Conservation (phyloP, 2,329 filamentous ascomycete species). For the Neurospora sp. region DNA sequence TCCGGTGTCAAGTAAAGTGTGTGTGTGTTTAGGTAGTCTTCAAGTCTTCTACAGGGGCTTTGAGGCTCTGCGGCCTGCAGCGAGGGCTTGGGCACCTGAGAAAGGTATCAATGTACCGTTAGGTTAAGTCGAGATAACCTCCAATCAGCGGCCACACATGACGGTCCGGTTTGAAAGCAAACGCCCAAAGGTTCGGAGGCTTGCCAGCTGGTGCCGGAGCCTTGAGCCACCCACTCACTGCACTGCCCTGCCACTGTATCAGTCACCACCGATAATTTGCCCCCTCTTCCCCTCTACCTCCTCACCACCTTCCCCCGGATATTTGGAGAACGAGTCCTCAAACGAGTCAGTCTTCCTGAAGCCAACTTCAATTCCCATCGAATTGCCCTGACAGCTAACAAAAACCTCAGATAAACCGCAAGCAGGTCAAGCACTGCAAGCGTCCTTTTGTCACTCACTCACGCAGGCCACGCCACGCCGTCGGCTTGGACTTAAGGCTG, state of each 20-base stretch:
- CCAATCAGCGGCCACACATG: neutral
- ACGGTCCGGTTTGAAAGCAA: neutral
- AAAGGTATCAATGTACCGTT: neutral
- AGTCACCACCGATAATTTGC: neutral
- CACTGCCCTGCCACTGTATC: neutral
- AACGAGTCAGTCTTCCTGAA: neutral
- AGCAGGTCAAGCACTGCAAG: neutral
- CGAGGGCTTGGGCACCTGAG: neutral
- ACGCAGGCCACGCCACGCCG: neutral
- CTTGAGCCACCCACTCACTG: too few species aligned
- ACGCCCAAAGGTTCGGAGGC: neutral
- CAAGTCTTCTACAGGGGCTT: neutral
- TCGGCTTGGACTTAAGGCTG: neutral
- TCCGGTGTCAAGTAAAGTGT: neutral
- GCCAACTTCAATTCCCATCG: neutral
- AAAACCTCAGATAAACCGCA: neutral
- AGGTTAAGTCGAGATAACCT: neutral
- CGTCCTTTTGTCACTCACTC: neutral
- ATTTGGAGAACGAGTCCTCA: neutral
- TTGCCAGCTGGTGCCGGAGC: neutral
- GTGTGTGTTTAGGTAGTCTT: too few species aligned
- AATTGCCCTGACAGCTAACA: neutral
- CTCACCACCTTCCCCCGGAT: neutral
- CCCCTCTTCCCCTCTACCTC: neutral
- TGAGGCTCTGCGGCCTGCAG: neutral